These are phyloP conservation scores for Heterococcus sp. DNA, from an alignment of 108 stramenopile genomes.

Conservation along the genomic window DNA sequence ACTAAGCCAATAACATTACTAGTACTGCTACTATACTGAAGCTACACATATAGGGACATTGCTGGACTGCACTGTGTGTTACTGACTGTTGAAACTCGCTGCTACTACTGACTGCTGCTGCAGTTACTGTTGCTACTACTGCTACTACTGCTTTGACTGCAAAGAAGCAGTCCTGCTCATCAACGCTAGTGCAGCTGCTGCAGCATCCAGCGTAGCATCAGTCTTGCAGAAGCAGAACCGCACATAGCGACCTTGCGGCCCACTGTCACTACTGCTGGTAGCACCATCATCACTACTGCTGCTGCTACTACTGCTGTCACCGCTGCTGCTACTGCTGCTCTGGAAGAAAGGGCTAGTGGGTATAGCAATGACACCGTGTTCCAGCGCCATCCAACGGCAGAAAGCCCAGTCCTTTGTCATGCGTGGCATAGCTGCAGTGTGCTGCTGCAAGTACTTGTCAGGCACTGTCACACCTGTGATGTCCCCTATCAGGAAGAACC, in stretches of 20 bases:
- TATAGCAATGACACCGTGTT: constrained; percentile 84
- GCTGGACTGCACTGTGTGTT: too few relatives aligned
- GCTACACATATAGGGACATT: too few relatives aligned
- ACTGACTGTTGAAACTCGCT: background rate
- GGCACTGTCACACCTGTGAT: constrained; percentile 60
- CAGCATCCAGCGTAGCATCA: constrained; percentile 75
- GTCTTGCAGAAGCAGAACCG: constrained; percentile 96
- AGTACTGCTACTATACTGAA: too few relatives aligned
- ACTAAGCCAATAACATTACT: background rate
- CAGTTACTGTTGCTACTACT: background rate
- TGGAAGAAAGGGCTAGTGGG: constrained; percentile 87
- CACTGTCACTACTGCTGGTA: constrained; percentile 57
- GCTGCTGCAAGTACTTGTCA: constrained; percentile 41
- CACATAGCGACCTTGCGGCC: constrained; percentile 55
- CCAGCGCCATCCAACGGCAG: constrained; percentile 84
- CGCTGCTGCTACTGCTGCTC: constrained; percentile 54
- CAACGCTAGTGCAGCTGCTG: constrained; percentile 57
- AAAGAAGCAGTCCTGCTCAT: background rate
- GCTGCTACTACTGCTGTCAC: constrained; percentile 52
- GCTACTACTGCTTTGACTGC: background rate
- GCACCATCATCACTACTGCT: constrained; percentile 58
- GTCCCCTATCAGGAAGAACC: constrained; percentile 92
- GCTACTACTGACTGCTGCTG: background rate
- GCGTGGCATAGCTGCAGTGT: constrained; percentile 53
- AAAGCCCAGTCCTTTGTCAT: constrained; percentile 72